Evolutionary conservation across 306 rosid species (phyloP).

Genomic region (Rubus idaeus): DNA sequence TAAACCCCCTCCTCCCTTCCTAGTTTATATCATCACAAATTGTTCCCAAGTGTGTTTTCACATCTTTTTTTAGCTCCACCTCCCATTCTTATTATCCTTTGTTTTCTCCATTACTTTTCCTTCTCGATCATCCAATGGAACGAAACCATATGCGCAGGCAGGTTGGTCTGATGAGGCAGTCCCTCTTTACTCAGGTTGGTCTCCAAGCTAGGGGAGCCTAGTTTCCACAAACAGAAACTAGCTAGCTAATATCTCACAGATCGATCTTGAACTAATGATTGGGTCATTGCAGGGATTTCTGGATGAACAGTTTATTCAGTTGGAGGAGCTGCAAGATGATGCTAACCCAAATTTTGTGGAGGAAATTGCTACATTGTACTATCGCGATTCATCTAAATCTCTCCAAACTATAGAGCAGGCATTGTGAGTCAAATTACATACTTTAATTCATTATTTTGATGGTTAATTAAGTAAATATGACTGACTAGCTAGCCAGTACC

Average conservation of each 20-base stretch:
- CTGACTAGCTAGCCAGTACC: not conserved
- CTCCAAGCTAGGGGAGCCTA: not conserved
- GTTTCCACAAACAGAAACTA: no score
- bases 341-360: constrained; percentile 90
- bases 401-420: constrained; percentile 68
- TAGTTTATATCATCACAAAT: constrained; percentile 29
- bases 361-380: constrained; percentile 75
- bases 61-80: not conserved
- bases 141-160: constrained; percentile 53
- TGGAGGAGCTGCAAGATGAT: constrained; percentile 87
- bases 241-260: no score
- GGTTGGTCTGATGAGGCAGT: constrained; percentile 59
- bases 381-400: constrained; percentile 69
- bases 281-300: constrained; percentile 52
- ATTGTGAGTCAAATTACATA: constrained; percentile 45
- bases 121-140: constrained; percentile 42
- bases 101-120: not conserved
- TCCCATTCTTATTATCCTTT: not conserved
- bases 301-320: constrained; percentile 85
- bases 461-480: not conserved
- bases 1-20: constrained; percentile 29
- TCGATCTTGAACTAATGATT: not conserved
- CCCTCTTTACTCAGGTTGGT: constrained; percentile 77
- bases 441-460: no score
- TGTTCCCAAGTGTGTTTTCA: not conserved